A percentile compares a stretch with the other conserved stretches of the same genome.
These are phyloP conservation scores for Wickerhamomyces chambardii DNA, from an alignment of 805 yeast genomes.

Conservation along the genomic window DNA sequence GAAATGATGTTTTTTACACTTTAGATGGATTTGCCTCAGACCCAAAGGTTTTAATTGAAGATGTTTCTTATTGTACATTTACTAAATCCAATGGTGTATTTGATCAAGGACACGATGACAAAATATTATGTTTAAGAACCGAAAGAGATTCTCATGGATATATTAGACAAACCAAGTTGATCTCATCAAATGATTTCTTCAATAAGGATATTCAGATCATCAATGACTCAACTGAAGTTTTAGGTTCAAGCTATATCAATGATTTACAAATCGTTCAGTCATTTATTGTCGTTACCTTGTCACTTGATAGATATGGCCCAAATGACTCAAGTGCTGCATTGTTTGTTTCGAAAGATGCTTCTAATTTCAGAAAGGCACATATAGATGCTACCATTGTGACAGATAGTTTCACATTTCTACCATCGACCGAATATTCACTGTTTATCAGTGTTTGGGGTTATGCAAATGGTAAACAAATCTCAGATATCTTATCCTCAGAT, in stretches of 20 bases:
- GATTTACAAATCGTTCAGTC: constrained; percentile 23
- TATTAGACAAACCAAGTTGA: constrained; percentile 18
- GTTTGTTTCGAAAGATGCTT: constrained; percentile 24
- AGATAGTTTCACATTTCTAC: constrained; percentile 18
- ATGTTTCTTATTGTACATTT: constrained; percentile 22
- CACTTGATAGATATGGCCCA: constrained; percentile 10
- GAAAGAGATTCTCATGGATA: constrained; percentile 29
- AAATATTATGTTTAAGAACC: constrained; percentile 32
- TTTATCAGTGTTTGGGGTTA: constrained; percentile 24
- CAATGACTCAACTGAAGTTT: constrained; percentile 20
- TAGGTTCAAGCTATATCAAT: constrained; percentile 20
- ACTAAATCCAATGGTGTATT: constrained; percentile 16
- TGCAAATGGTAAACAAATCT: constrained; percentile 12
- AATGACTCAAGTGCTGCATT: constrained; percentile 14
- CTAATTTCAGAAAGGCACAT: constrained; percentile 22
- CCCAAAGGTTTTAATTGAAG: constrained; percentile 14
- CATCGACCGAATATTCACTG: constrained; percentile 30
- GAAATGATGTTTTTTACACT: constrained; percentile 28
- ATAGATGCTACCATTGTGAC: constrained; percentile 17
- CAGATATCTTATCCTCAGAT: constrained; percentile 29
- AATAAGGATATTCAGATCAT: constrained; percentile 16
- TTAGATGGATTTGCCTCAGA: constrained; percentile 33
- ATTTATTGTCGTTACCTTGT: constrained; percentile 23
- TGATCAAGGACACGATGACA: constrained; percentile 17
- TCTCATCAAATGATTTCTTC: constrained; percentile 37